These are phyloP conservation scores for Serendipita sp. DNA, from an alignment of 768 basidiomycete species.

Conservation along the genomic window DNA sequence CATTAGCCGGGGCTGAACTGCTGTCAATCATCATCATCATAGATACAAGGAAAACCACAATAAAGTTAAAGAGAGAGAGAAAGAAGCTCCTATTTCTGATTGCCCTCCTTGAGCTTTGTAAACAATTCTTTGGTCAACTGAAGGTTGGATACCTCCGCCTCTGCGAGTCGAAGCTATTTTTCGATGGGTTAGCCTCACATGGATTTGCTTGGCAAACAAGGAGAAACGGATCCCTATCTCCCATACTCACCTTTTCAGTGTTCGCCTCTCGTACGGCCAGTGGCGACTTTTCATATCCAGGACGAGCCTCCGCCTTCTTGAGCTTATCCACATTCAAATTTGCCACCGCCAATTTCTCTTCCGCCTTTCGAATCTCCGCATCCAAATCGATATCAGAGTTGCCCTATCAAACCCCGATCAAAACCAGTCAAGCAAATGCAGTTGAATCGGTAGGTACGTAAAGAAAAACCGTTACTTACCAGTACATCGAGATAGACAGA, in stretches of 20 bases:
- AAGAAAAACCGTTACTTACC: conserved; percentile 24
- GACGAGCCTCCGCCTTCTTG: conserved; percentile 48
- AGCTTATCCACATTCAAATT: conserved; percentile 61
- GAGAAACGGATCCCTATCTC: conserved; percentile 3
- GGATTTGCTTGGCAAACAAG: background rate
- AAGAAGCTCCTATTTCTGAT: background rate
- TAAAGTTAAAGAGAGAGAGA: too few species aligned
- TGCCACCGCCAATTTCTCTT: conserved; percentile 75
- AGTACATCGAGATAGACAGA: conserved; percentile 73
- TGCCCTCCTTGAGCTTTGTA: background rate
- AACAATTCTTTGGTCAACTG: background rate
- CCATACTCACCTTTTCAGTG: conserved; percentile 73
- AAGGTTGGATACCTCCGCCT: background rate
- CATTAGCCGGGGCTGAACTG: too few species aligned
- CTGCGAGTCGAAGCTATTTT: background rate
- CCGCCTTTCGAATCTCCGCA: conserved; percentile 72
- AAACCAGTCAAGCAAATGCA: background rate
- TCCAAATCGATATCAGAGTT: conserved; percentile 42
- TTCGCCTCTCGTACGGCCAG: conserved; percentile 57
- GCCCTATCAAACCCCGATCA: background rate
- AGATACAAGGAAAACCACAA: too few species aligned
- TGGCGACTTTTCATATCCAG: conserved; percentile 68
- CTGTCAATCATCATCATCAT: too few species aligned
- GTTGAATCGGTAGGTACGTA: conserved; percentile 15
- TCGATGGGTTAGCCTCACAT: background rate